Conservation (phyloP, 805 yeast genomes). For the Suhomyces sp. region DNA sequence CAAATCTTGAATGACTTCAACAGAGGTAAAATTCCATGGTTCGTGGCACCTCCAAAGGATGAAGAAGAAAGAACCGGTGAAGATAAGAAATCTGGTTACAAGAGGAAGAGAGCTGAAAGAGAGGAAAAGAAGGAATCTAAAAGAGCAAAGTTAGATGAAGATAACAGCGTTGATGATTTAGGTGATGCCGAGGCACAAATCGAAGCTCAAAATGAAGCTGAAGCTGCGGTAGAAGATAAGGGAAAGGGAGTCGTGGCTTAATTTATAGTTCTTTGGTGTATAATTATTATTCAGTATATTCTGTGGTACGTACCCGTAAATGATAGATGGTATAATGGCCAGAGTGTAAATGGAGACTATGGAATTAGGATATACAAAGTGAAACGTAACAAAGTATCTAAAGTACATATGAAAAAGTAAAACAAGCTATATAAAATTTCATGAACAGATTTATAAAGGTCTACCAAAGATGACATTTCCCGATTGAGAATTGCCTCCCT, state of each 20-base stretch:
- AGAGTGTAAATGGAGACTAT: not conserved
- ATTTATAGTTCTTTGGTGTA: conserved; percentile 5
- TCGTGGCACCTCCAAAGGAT: conserved; percentile 81
- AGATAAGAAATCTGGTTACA: conserved; percentile 52
- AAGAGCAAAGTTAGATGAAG: conserved; percentile 22
- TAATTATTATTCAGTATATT: conserved; percentile 1
- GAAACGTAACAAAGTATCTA: not conserved
- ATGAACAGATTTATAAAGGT: conserved; percentile 12
- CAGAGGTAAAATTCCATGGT: conserved; percentile 98
- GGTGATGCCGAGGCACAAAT: conserved; percentile 9
- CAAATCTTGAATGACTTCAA: conserved; percentile 90
- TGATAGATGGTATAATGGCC: not conserved
- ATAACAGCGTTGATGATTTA: conserved; percentile 12
- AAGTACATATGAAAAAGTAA: conserved; percentile 1
- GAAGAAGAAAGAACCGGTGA: conserved; percentile 59
- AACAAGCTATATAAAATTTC: not conserved
- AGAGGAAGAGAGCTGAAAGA: conserved; percentile 52
- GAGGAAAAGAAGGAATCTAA: conserved; percentile 32
- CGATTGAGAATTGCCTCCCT: conserved; percentile 15
- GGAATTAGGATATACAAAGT: conserved; percentile 1
- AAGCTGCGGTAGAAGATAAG: conserved; percentile 27
- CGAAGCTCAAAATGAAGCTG: conserved; percentile 12
- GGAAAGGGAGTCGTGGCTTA: not conserved
- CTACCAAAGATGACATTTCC: conserved; percentile 32
- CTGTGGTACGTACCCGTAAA: not conserved